Evolutionary conservation across 257 asterid genomes (phyloP).

Genomic region (Leptodermis oblonga): DNA sequence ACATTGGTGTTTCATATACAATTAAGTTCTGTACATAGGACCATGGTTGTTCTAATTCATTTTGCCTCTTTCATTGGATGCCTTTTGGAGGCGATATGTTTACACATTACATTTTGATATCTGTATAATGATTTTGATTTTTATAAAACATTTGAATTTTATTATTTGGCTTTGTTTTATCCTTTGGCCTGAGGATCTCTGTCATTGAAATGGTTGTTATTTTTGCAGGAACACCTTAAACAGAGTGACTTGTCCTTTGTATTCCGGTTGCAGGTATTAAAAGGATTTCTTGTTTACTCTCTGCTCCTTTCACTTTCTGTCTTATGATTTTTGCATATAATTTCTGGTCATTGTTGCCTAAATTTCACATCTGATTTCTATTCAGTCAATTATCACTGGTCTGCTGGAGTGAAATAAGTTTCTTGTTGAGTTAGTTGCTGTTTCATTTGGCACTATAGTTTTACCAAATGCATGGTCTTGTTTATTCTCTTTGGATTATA

Average conservation of each 20-base stretch:
- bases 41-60: not conserved
- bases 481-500: slow-evolving; percentile 4
- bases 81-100: not conserved
- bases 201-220: slow-evolving; percentile 25
- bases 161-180: not conserved
- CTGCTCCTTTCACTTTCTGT: slow-evolving; percentile 5
- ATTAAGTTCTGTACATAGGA: not conserved
- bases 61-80: not conserved
- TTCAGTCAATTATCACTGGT: not conserved
- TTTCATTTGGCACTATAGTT: not conserved
- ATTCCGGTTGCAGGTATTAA: slow-evolving; percentile 90
- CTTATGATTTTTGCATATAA: slow-evolving; percentile 4
- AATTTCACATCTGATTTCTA: not conserved
- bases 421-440: not conserved
- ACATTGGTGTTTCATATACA: not conserved
- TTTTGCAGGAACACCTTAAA: slow-evolving; percentile 90
- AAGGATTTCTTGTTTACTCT: not conserved
- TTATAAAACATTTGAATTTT: not conserved
- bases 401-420: not conserved
- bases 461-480: not conserved
- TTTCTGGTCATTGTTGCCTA: slow-evolving; percentile 10
- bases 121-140: not conserved
- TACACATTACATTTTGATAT: not conserved
- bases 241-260: slow-evolving; percentile 96
- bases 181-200: not conserved